Conservation (phyloP, 768 basidiomycete genomes). For the Naganishia antarctica region DNA sequence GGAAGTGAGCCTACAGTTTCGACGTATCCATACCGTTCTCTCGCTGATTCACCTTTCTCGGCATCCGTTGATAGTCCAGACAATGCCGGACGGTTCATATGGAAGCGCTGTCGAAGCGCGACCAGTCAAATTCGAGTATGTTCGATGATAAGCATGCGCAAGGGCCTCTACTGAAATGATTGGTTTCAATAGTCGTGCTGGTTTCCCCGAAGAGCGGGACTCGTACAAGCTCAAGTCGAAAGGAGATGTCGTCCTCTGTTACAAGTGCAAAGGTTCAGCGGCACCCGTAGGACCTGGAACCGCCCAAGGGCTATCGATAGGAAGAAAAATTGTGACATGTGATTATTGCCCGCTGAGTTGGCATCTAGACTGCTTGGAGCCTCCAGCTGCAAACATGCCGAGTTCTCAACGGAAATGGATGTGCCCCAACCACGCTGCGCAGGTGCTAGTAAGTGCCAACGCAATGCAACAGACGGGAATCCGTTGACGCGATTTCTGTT, state of each 20-base stretch:
- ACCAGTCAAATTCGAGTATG: slow-evolving; percentile 72
- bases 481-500: not conserved
- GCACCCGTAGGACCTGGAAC: slow-evolving; percentile 55
- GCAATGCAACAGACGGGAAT: no score
- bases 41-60: no score
- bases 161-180: not conserved
- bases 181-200: slow-evolving; percentile 61
- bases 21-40: no score
- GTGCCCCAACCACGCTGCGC: slow-evolving; percentile 91
- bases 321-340: slow-evolving; percentile 71
- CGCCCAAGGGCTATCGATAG: slow-evolving; percentile 39
- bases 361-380: slow-evolving; percentile 94
- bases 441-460: slow-evolving; percentile 51
- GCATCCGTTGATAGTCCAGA: slow-evolving; percentile 10
- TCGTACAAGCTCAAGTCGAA: slow-evolving; percentile 80
- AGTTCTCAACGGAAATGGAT: slow-evolving; percentile 90
- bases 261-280: slow-evolving; percentile 75
- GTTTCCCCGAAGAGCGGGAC: slow-evolving; percentile 86
- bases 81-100: slow-evolving; percentile 68
- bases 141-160: not conserved
- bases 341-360: slow-evolving; percentile 92
- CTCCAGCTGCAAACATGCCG: slow-evolving; percentile 80
- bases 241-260: slow-evolving; percentile 79
- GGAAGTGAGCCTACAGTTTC: slow-evolving; percentile 64
- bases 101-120: slow-evolving; percentile 72